Conservation (phyloP, 2,329 filamentous ascomycete genomes). For the Juglanconis oblonga region DNA sequence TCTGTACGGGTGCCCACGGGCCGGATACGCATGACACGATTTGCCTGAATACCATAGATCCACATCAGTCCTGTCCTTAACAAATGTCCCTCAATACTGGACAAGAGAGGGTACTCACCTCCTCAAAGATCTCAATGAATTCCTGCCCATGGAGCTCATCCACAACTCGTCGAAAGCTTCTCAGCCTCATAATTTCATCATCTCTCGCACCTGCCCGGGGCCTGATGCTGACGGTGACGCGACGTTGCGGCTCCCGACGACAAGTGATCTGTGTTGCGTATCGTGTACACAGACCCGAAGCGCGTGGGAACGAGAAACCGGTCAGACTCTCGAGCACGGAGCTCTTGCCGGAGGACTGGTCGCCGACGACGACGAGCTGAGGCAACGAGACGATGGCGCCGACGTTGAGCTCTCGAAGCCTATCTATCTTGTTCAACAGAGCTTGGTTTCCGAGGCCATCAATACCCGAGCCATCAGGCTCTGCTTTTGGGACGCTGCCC, state of each 20-base stretch:
- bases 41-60: slow-evolving; percentile 30
- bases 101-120: slow-evolving; percentile 28
- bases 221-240: slow-evolving; percentile 42
- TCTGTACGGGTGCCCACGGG: too few relatives aligned
- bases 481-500: background rate
- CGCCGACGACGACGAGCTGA: slow-evolving; percentile 79
- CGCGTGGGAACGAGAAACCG: slow-evolving; percentile 29
- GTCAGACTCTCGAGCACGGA: slow-evolving; percentile 71
- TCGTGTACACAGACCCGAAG: slow-evolving; percentile 43
- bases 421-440: slow-evolving; percentile 26
- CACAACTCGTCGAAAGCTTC: slow-evolving; percentile 31
- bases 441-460: slow-evolving; percentile 21
- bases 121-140: slow-evolving; percentile 37
- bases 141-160: slow-evolving; percentile 31
- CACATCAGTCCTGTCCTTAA: slow-evolving; percentile 12
- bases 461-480: background rate
- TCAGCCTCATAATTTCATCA: slow-evolving; percentile 23
- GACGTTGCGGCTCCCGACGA: slow-evolving; percentile 33
- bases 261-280: slow-evolving; percentile 47
- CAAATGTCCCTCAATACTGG: background rate
- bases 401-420: slow-evolving; percentile 25
- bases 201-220: slow-evolving; percentile 24
- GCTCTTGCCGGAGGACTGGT: slow-evolving; percentile 83
- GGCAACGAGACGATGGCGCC: slow-evolving; percentile 25
- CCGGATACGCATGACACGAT: slow-evolving; percentile 42